A percentile compares a stretch with the other conserved stretches of the same genome.
These are phyloP conservation scores for Candida patagonica DNA, from an alignment of 805 yeast species.

Conservation along the genomic window DNA sequence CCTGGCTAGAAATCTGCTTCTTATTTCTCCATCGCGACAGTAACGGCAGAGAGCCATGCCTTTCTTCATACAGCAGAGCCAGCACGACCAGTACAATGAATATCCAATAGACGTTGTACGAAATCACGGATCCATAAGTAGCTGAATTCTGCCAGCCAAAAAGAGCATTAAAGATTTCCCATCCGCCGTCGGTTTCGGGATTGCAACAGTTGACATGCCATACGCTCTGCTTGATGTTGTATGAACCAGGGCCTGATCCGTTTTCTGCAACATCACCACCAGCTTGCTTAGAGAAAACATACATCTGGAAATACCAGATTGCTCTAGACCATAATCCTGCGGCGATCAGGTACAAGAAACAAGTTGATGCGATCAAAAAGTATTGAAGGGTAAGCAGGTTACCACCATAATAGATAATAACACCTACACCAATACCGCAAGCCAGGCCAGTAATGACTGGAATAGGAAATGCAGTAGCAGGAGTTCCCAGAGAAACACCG, in stretches of 20 bases:
- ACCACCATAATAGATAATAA: conserved; percentile 70
- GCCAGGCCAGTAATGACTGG: conserved; percentile 85
- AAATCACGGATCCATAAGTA: conserved; percentile 81
- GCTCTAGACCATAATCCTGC: conserved; percentile 93
- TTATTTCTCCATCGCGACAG: conserved; percentile 35
- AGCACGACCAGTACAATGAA: conserved; percentile 43
- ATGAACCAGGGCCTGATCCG: conserved; percentile 94
- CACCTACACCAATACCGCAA: conserved; percentile 70
- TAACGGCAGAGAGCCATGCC: conserved; percentile 64
- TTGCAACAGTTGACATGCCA: conserved; percentile 98
- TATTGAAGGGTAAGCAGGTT: conserved; percentile 74
- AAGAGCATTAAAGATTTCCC: conserved; percentile 93
- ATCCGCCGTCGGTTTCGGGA: conserved; percentile 84
- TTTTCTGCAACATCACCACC: conserved; percentile 95
- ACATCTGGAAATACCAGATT: conserved; percentile 77
- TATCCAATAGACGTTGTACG: conserved; percentile 88
- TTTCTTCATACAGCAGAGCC: conserved; percentile 77
- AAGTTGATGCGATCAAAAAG: conserved; percentile 79
- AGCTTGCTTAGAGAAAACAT: conserved; percentile 51
- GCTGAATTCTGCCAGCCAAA: conserved; percentile 98
- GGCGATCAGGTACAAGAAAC: conserved; percentile 78
- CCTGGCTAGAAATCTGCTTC: conserved; percentile 24
- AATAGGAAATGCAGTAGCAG: conserved; percentile 74
- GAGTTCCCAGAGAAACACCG: conserved; percentile 73
- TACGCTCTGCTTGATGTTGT: conserved; percentile 66